A percentile compares a stretch with the other conserved stretches of the same genome.
These are phyloP conservation scores for Clavispora santaluciae DNA, from an alignment of 805 yeast species.

Conservation along the genomic window DNA sequence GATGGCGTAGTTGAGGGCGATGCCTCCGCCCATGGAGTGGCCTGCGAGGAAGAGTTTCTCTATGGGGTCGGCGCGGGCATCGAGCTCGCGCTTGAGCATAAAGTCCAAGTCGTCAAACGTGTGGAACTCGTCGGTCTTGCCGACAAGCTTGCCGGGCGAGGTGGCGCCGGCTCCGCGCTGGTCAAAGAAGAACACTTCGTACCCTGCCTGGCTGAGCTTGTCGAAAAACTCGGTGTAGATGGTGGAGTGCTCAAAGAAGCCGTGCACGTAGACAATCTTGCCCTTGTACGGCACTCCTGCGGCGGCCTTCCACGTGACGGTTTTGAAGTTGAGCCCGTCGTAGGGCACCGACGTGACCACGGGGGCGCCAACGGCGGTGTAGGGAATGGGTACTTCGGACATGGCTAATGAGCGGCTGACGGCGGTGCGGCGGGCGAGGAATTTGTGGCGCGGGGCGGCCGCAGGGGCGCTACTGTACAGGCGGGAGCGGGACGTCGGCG, in stretches of 20 bases:
- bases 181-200: conserved; percentile 63
- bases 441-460: too few relatives aligned
- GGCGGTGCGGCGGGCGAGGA: too few relatives aligned
- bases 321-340: conserved; percentile 37
- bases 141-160: conserved; percentile 47
- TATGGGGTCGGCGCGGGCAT: conserved; percentile 22
- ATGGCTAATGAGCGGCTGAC: neutral
- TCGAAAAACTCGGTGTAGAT: conserved; percentile 53
- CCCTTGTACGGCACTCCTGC: conserved; percentile 38
- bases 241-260: conserved; percentile 57
- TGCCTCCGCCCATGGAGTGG: conserved; percentile 83
- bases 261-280: conserved; percentile 60
- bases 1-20: conserved; percentile 57
- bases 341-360: conserved; percentile 24
- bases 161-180: conserved; percentile 77
- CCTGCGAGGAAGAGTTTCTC: conserved; percentile 54
- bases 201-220: conserved; percentile 46
- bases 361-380: conserved; percentile 30
- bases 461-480: neutral
- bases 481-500: neutral
- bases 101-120: conserved; percentile 57
- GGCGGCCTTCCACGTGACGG: conserved; percentile 40
- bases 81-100: conserved; percentile 44
- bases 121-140: conserved; percentile 52
- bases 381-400: conserved; percentile 23